A percentile compares a stretch with the other conserved stretches of the same genome.
Evolutionary conservation across 2,329 filamentous ascomycete species (phyloP).

Genomic region (Colletotrichum lini): DNA sequence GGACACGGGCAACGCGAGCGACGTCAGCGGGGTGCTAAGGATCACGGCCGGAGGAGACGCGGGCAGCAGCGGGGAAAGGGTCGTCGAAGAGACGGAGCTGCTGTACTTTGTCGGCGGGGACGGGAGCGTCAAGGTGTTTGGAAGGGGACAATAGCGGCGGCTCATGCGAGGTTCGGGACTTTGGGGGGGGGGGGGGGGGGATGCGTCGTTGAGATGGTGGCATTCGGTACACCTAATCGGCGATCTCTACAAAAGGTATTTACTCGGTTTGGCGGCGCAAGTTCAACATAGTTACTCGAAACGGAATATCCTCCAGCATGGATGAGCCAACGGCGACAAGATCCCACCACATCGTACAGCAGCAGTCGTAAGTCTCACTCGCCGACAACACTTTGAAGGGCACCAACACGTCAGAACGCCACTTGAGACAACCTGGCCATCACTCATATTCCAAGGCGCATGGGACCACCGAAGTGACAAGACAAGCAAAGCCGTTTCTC

Average conservation of each 20-base stretch:
- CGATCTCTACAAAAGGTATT: no score
- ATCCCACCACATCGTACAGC: not conserved
- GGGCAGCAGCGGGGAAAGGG: slow-evolving; percentile 43
- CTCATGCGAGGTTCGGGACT: not conserved
- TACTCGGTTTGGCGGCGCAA: not conserved
- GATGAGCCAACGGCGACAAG: not conserved
- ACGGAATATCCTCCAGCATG: not conserved
- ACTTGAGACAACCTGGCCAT: not conserved
- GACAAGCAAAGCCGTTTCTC: slow-evolving; percentile 35
- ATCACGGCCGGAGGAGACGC: slow-evolving; percentile 71
- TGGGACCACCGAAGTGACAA: slow-evolving; percentile 12
- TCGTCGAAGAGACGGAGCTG: slow-evolving; percentile 76
- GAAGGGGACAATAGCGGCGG: slow-evolving; percentile 74
- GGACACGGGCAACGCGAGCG: slow-evolving; percentile 89
- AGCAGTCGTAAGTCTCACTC: not conserved
- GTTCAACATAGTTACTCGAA: not conserved
- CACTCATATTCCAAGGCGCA: not conserved
- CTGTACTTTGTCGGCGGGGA: slow-evolving; percentile 87
- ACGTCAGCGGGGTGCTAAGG: slow-evolving; percentile 90
- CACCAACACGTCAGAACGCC: not conserved
- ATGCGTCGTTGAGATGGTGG: no score
- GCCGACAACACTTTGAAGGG: not conserved
- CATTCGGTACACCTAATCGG: no score
- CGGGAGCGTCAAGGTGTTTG: slow-evolving; percentile 86
- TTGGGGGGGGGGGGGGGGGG: no score